Conservation (phyloP, 2,329 filamentous ascomycete species). For the Mollisiaceae sp. region DNA sequence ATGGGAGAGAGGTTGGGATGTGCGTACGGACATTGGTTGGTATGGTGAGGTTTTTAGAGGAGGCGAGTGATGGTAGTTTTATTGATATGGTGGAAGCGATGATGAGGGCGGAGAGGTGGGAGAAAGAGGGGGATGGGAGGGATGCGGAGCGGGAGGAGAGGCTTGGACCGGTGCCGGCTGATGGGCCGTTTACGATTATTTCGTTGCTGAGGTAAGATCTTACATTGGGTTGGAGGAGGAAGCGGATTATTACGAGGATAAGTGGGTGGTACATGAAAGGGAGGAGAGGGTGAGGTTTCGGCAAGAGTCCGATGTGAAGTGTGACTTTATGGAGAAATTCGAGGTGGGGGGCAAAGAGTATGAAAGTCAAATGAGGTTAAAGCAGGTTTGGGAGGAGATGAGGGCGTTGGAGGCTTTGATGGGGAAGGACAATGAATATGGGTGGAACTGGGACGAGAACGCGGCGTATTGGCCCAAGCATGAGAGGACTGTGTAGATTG, state of each 20-base stretch:
- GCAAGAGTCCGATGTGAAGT: neutral
- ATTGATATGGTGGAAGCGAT: neutral
- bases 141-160: conserved; percentile 20
- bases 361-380: neutral
- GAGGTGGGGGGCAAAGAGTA: neutral
- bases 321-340: neutral
- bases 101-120: conserved; percentile 9
- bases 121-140: conserved; percentile 15
- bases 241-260: conserved; percentile 15
- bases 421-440: neutral
- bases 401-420: neutral
- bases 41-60: neutral
- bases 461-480: neutral
- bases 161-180: conserved; percentile 27
- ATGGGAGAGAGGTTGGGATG: neutral
- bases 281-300: neutral
- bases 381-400: neutral
- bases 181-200: conserved; percentile 23
- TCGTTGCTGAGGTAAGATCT: conserved; percentile 23
- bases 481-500: neutral
- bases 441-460: neutral
- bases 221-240: conserved; percentile 17
- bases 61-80: neutral
- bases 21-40: neutral
- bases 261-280: neutral